These are phyloP conservation scores for Candida sanyaensis DNA, from an alignment of 1,139 yeast genomes.

Conservation along the genomic window DNA sequence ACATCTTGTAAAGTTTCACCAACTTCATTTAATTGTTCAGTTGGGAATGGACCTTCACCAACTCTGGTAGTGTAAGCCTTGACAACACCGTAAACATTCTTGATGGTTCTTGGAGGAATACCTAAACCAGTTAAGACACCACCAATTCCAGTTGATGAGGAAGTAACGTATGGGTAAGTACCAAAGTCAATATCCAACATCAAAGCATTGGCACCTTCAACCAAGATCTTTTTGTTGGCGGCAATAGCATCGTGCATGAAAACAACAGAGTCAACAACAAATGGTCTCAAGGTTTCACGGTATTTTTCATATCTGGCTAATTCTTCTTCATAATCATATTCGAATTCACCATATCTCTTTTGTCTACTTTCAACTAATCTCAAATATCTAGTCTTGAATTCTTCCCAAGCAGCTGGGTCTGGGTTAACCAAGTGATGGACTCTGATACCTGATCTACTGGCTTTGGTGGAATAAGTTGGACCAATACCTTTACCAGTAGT, in stretches of 20 bases:
- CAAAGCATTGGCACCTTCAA: constrained; percentile 98
- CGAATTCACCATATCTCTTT: constrained; percentile 92
- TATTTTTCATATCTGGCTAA: constrained; percentile 72
- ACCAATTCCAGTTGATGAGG: constrained; percentile 94
- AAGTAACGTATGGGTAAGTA: constrained; percentile 96
- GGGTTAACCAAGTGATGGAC: constrained; percentile 93
- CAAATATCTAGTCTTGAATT: constrained; percentile 76
- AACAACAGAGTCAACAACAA: constrained; percentile 88
- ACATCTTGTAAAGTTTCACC: constrained; percentile 89
- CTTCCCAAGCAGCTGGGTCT: constrained; percentile 91
- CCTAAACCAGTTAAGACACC: constrained; percentile 98
- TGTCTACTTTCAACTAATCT: constrained; percentile 78
- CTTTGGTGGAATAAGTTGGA: constrained; percentile 96
- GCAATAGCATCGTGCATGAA: constrained; percentile 86
- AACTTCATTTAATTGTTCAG: constrained; percentile 85
- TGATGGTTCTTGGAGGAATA: constrained; percentile 81
- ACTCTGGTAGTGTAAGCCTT: constrained; percentile 99
- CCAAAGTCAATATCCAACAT: constrained; percentile 98
- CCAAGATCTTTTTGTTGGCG: constrained; percentile 79
- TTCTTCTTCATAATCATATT: constrained; percentile 81
- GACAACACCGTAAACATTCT: constrained; percentile 89
- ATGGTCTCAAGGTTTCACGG: constrained; percentile 78
- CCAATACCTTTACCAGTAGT: constrained; percentile 99
- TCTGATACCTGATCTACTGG: constrained; percentile 94
- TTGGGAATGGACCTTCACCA: constrained; percentile 99